These are phyloP conservation scores for Alnus glutinosa DNA, from an alignment of 306 rosid species.

Conservation along the genomic window DNA sequence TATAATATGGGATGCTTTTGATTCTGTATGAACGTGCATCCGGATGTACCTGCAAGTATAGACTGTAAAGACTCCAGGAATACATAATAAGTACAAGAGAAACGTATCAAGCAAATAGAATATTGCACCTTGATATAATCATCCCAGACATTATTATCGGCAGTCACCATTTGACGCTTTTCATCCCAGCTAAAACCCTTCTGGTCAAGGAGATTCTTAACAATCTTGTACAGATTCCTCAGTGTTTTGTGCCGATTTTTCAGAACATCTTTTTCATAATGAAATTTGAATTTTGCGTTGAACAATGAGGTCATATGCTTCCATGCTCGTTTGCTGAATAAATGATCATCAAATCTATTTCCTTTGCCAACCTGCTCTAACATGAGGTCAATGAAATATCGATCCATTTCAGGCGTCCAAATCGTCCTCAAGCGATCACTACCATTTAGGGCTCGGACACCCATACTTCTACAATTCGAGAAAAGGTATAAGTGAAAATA, in stretches of 20 bases:
- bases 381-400: constrained; percentile 71
- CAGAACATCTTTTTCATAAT: constrained; percentile 73
- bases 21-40: constrained; percentile 57
- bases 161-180: constrained; percentile 63
- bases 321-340: constrained; percentile 75
- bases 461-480: constrained; percentile 38
- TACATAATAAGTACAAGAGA: not conserved
- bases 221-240: constrained; percentile 59
- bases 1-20: constrained; percentile 62
- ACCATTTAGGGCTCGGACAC: constrained; percentile 36
- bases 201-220: constrained; percentile 53
- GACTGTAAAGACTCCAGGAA: not conserved
- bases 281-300: constrained; percentile 64
- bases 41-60: constrained; percentile 49
- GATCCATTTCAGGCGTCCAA: constrained; percentile 85
- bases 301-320: constrained; percentile 59
- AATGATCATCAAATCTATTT: constrained; percentile 58
- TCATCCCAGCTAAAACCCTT: constrained; percentile 75
- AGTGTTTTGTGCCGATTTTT: constrained; percentile 73
- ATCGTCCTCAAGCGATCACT: constrained; percentile 64
- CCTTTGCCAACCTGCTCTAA: constrained; percentile 57
- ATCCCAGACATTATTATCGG: constrained; percentile 71
- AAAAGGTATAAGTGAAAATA: constrained; percentile 5
- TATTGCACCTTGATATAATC: constrained; percentile 61
- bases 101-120: not conserved